Evolutionary conservation across 106 monocot genomes (phyloP), one percentile per base, ranked within the genome.

Genomic region (Dioscorea dumetorum): DNA sequence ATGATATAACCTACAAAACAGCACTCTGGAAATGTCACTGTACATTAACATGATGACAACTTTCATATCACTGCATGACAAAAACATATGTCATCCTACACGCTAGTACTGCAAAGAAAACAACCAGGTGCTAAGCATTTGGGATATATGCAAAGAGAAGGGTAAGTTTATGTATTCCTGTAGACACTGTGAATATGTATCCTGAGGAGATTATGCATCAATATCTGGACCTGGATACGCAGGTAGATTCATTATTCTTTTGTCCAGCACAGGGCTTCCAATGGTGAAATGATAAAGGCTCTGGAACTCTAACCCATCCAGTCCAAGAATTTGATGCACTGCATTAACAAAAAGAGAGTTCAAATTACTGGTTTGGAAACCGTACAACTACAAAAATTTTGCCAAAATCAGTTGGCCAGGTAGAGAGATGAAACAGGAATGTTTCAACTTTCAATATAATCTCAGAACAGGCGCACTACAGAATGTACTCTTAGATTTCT

Each of bases 241-340:
- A 31, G 99, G 99, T 16, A 93, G 77, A 59, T 85, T 99, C 92
- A 93, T 93, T 21, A 99, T 93, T 67, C 99, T 68, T 60, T 81
- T 84, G 74, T 99, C 93, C 15, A 83, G 16, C 31, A 99, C 90
- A 1, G 92, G 87, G 31, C 71, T 76, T 58, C 99, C 99, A n/a
- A 99, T 72, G 0, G 99, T 93, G 67, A 99, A 99, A 75, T 99
- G 99, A 74, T 99, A 99, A n/a, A 97, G 82, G 70, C 92, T 99
- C 74, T 99, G 99, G 63, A 99, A 99, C 60, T 93, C 92, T 62
- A 41, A 66, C 22, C 60, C 85, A 70, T 79, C 75, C 68, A 90
- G 67, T 59, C 99, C 90, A 69, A 99, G 99, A 60, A 93, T 83
- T 56, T 85, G 75, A 68, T 92, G 99, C 58, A 99, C 99, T 99